A percentile compares a stretch with the other conserved stretches of the same genome.
These are phyloP conservation scores for Blastocystis sp. DNA, from an alignment of 352 stramenopile species.

Conservation along the genomic window DNA sequence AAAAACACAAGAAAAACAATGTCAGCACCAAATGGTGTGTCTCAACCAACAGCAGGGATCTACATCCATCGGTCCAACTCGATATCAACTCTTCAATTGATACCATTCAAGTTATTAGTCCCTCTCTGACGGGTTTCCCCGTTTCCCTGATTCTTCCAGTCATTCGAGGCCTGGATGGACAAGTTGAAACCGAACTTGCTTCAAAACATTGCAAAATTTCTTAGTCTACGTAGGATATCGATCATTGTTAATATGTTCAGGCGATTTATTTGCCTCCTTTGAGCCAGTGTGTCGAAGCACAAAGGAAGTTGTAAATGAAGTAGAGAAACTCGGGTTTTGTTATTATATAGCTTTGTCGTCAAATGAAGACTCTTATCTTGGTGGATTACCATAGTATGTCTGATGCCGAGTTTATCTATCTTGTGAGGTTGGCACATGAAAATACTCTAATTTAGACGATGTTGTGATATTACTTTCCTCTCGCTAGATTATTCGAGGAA, in stretches of 20 bases:
- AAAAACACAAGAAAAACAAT: too few relatives aligned
- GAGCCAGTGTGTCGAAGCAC: conserved; percentile 21
- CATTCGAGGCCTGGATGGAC: neutral
- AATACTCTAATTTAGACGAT: neutral
- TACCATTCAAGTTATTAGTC: neutral
- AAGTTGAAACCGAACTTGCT: neutral
- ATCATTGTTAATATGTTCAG: neutral
- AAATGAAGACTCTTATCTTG: conserved; percentile 31
- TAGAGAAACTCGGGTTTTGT: neutral
- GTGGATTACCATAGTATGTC: conserved; percentile 12
- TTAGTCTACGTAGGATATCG: neutral
- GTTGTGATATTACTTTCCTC: conserved; percentile 34
- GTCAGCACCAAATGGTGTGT: too few relatives aligned
- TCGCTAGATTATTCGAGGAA: neutral
- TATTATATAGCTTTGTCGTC: neutral
- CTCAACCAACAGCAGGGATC: neutral
- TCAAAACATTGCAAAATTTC: conserved; percentile 56
- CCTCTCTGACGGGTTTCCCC: too few relatives aligned
- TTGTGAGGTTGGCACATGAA: neutral
- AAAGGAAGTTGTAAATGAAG: conserved; percentile 39
- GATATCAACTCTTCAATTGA: neutral
- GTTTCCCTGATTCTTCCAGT: neutral
- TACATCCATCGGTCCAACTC: neutral
- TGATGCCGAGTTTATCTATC: conserved; percentile 27
- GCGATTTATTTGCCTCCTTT: conserved; percentile 25